Conservation (phyloP, 768 basidiomycete species). For the Pseudohyphozyma bogoriensis region DNA sequence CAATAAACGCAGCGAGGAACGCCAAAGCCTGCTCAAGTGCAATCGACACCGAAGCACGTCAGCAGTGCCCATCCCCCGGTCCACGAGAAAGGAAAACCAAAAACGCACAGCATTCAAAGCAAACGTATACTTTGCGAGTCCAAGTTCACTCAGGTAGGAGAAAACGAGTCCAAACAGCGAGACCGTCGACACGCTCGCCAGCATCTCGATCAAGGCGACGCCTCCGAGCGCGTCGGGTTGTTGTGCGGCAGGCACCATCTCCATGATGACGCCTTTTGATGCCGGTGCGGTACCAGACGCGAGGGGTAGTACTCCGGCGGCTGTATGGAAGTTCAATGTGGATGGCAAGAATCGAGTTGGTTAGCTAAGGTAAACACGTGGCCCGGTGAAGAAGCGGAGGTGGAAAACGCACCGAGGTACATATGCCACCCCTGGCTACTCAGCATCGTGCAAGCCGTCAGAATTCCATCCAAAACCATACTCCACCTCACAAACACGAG, state of each 20-base stretch:
- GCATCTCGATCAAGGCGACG: slow-evolving; percentile 1
- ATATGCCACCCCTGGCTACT: slow-evolving; percentile 31
- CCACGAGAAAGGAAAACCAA: not conserved
- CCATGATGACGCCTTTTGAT: slow-evolving; percentile 36
- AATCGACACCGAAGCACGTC: no score
- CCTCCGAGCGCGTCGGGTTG: not conserved
- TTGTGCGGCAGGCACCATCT: slow-evolving; percentile 29
- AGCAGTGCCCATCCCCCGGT: no score
- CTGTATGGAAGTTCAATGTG: not conserved
- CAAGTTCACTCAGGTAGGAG: slow-evolving; percentile 28
- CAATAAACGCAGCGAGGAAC: slow-evolving; percentile 28
- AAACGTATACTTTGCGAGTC: slow-evolving; percentile 31
- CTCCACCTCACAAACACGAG: slow-evolving; percentile 35
- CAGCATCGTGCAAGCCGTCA: slow-evolving; percentile 31
- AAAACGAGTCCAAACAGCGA: slow-evolving; percentile 24
- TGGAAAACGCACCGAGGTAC: not conserved
- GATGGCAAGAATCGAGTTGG: not conserved
- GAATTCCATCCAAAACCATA: slow-evolving; percentile 35
- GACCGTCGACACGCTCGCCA: slow-evolving; percentile 32
- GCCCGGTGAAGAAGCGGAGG: slow-evolving; percentile 23
- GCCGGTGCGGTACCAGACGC: slow-evolving; percentile 37
- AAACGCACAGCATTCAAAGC: slow-evolving; percentile 34
- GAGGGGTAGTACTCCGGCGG: slow-evolving; percentile 35
- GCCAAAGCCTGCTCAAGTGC: slow-evolving; percentile 21
- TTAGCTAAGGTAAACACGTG: slow-evolving; percentile 14